Percentiles rank a stretch among this genome's conserved stretches.
phyloP scores from a whole-genome alignment of 352 stramenopile species.

The Pythium aristosporum region DNA sequence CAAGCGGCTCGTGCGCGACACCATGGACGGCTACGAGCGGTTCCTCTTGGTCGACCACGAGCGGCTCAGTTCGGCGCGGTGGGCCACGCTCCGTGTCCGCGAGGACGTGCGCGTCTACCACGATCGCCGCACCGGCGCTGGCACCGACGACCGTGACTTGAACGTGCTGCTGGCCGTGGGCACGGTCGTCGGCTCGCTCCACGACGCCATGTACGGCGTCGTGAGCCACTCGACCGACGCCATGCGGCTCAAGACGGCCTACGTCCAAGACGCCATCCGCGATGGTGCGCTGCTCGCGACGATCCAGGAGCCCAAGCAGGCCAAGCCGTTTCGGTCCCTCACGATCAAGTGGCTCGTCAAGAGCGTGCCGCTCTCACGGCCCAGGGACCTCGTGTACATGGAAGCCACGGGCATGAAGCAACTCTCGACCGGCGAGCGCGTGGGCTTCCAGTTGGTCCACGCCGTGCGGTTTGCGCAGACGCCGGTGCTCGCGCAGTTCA shows the following conservation, averaged over 20 bases:
- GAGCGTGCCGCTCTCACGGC: conserved; percentile 38
- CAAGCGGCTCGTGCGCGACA: conserved; percentile 51
- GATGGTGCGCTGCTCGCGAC: conserved; percentile 52
- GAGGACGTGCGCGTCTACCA: conserved; percentile 49
- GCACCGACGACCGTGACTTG: conserved; percentile 22
- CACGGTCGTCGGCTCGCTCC: conserved; percentile 46
- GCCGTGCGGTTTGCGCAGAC: conserved; percentile 64
- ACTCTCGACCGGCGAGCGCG: conserved; percentile 39
- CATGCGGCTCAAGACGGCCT: conserved; percentile 62
- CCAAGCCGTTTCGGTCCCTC: conserved; percentile 57
- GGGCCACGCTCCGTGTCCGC: conserved; percentile 46
- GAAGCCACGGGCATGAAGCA: conserved; percentile 53
- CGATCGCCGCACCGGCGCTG: conserved; percentile 41
- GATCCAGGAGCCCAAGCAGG: conserved; percentile 37
- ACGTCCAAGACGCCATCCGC: conserved; percentile 45
- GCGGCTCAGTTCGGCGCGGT: conserved; percentile 38
- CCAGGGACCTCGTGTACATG: conserved; percentile 60
- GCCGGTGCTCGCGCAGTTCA: conserved; percentile 33
- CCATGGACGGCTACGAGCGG: conserved; percentile 47
- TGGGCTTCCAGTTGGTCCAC: conserved; percentile 64
- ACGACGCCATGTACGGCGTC: conserved; percentile 66
- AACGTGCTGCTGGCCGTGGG: conserved; percentile 32
- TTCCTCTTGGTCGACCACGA: conserved; percentile 41
- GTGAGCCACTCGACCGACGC: conserved; percentile 39
- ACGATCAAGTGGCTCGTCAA: conserved; percentile 70